Evolutionary conservation across 2,329 filamentous ascomycete genomes (phyloP), one percentile per base, ranked within the genome.

Genomic region (Claviceps paspali): DNA sequence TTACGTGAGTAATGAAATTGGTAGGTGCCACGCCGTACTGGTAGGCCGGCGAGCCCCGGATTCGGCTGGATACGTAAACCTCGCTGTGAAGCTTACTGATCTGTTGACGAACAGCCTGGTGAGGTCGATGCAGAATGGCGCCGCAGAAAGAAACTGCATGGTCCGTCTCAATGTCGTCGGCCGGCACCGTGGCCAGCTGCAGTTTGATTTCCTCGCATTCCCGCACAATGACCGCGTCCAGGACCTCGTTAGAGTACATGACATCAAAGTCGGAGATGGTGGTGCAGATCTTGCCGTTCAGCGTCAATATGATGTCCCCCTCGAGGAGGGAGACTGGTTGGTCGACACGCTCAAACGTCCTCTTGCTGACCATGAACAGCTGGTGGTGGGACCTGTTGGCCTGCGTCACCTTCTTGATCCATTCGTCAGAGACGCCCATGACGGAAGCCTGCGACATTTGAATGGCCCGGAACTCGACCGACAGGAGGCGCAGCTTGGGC

Each of bases 311-410:
- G 36, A 98, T 80, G 53, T 98, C 91, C 35, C 87, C 86, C 62
- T 98, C 92, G 22, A 83, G 68, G 12, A 98, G 69, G 12, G 78
- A 73, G 1, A 62, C 60, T 2, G 63, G 56, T 30, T 58, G 59
- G 34, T 61, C 55, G 18, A 56, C 60, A 11, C 72, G 67, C 57
- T 78, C 75, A 49, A 79, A 79, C 0, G 73, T 76, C 33, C 93
- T 79, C 63, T 98, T 98, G 50, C 85, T 81, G 22, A 98, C 85
- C 82, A 98, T 95, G 65, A 98, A 98, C 27, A 98, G 73, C 61
- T 98, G 91, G 54, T 98, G 91, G 40, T 86, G 82, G 35, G 91
- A 79, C 28, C 84, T 82, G 57, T 98, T 95, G 43, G 85, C 84
- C 46, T 78, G 68, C 37, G 91, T 79, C 2, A 95, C 88, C 57